A percentile compares a stretch with the other conserved stretches of the same genome.
These are phyloP conservation scores for Ceratobasidium sp. DNA, from an alignment of 1,284 basidiomycete species.

Conservation along the genomic window DNA sequence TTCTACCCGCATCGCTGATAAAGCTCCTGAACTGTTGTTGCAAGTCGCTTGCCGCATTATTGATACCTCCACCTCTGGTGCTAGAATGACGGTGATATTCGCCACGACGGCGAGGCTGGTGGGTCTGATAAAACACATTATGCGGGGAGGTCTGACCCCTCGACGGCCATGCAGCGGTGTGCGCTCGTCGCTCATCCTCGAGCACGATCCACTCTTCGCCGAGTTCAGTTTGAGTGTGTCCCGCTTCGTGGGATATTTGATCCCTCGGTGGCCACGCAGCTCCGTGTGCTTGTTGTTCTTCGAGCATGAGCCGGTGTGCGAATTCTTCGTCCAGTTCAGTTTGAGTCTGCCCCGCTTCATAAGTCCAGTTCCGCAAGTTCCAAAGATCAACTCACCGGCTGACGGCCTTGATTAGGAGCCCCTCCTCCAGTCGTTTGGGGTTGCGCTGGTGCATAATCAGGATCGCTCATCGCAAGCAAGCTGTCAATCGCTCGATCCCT, in stretches of 20 bases:
- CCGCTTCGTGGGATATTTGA: too few relatives aligned
- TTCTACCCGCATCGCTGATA: conserved; percentile 28
- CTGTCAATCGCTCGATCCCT: conserved; percentile 77
- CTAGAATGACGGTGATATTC: conserved; percentile 35
- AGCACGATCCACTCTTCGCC: too few relatives aligned
- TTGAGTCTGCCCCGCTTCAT: conserved; percentile 59
- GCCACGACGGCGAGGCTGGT: conserved; percentile 35
- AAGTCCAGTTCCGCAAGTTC: background rate
- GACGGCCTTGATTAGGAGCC: conserved; percentile 4
- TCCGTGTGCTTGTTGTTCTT: conserved; percentile 59
- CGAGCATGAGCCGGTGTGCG: conserved; percentile 72
- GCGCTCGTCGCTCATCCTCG: too few relatives aligned
- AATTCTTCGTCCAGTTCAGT: conserved; percentile 79
- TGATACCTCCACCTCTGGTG: conserved; percentile 23
- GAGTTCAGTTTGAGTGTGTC: too few relatives aligned
- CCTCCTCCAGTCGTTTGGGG: conserved; percentile 12
- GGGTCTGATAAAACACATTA: conserved; percentile 25
- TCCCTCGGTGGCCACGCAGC: conserved; percentile 43
- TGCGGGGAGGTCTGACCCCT: background rate
- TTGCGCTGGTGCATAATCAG: conserved; percentile 64
- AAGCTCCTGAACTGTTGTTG: conserved; percentile 44
- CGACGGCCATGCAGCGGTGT: too few relatives aligned
- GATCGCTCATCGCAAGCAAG: conserved; percentile 83
- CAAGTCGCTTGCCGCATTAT: conserved; percentile 38
- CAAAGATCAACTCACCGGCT: background rate